These are phyloP conservation scores for Kazachstania bromeliacearum DNA, from an alignment of 805 yeast genomes.

Conservation along the genomic window DNA sequence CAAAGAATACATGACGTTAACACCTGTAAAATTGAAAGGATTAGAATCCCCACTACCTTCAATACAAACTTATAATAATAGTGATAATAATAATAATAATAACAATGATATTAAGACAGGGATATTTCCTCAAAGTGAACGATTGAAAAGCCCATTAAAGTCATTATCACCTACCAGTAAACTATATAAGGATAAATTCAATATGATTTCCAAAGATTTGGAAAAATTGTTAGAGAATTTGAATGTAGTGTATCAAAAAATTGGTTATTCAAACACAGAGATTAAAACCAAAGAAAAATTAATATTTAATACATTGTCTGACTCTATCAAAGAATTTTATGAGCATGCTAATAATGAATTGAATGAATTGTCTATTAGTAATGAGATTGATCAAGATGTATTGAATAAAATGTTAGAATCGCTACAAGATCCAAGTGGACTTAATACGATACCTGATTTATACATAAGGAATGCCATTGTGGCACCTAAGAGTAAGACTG, in stretches of 20 bases:
- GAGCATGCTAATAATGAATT: conserved; percentile 32
- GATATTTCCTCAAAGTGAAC: neutral
- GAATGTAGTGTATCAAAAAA: conserved; percentile 39
- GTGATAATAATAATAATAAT: neutral
- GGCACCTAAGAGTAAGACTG: conserved; percentile 15
- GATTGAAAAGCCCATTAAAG: neutral
- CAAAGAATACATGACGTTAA: conserved; percentile 18
- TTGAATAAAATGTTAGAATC: conserved; percentile 27
- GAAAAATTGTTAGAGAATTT: conserved; percentile 32
- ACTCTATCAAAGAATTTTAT: conserved; percentile 37
- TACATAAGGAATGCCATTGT: conserved; percentile 32
- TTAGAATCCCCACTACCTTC: conserved; percentile 14
- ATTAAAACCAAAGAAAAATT: conserved; percentile 40
- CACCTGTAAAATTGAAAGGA: conserved; percentile 20
- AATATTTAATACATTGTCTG: conserved; percentile 41
- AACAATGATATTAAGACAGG: neutral
- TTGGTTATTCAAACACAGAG: conserved; percentile 47
- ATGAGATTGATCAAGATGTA: conserved; percentile 20
- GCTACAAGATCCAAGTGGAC: conserved; percentile 31
- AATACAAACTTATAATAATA: neutral
- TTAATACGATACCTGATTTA: conserved; percentile 34
- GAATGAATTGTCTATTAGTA: conserved; percentile 24
- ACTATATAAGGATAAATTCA: conserved; percentile 25
- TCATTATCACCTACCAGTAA: conserved; percentile 4
- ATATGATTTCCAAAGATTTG: conserved; percentile 24